Evolutionary conservation across 2,329 filamentous ascomycete genomes (phyloP), one percentile per base, ranked within the genome.

Genomic region (Dryadomyces quercus-mongolicae): DNA sequence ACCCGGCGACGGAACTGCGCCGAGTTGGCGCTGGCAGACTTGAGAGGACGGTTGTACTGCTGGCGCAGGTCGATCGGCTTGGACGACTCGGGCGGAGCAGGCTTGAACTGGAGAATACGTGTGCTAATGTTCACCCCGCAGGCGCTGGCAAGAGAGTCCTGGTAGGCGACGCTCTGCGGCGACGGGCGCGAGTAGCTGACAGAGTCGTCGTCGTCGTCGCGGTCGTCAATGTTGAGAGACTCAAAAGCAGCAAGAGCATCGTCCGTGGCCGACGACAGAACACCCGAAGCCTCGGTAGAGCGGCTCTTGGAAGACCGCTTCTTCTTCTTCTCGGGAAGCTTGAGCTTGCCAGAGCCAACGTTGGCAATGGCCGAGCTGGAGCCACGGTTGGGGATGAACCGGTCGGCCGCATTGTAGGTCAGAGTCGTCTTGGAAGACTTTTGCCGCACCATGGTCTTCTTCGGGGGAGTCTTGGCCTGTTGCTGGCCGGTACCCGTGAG

Each of bases 51-150:
- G 77, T 97, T 98, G 80, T 98, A 98, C 69, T 98, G 93, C 58
- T 93, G 88, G 56, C 93, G 86, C 58, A 98, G 84, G 68, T 98
- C 93, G 66, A 98, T 95, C 40, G 93, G 93, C 78, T 95, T 96
- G 38, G 91, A 95, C 7, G 93, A 97, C 74, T 97, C 93, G 4
- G 93, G 93, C n/a, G 93, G 82, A 2, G 92, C 90, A 54, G 93
- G 93, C 83, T 98, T 98, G 80, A 96, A 98, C 57, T 93, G 88
- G 52, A 98, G 85, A 63, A 98, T 98, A 59, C 93, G 88, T 54
- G 91, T 94, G 75, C 91, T 95, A 58, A 95, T 80, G 66, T 84
- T 92, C 59, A 98, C 89, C 55, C 91, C 93, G 68, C 61, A 62
- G 10, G 61, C 61, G 25, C 43, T 59, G 45, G 61, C 61, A 16